Conservation (phyloP, 73 alveolate genomes). For the Halteria grandinella region DNA sequence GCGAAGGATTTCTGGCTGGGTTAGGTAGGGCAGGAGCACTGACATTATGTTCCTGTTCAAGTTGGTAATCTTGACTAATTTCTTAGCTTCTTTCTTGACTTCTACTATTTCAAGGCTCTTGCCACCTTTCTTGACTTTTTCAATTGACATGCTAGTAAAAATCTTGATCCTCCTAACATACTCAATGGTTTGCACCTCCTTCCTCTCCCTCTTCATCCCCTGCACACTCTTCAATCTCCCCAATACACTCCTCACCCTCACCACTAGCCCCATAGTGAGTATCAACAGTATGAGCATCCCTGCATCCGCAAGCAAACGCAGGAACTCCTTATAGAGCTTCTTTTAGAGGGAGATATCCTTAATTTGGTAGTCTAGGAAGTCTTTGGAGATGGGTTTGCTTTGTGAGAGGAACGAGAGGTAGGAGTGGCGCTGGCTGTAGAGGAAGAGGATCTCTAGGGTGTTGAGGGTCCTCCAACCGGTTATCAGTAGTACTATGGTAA, state of each 20-base stretch:
- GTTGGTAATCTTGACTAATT: neutral
- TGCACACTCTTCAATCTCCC: neutral
- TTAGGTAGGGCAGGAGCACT: constrained; percentile 12
- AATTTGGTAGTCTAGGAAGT: neutral
- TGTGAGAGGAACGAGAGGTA: too few relatives aligned
- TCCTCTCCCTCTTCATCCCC: neutral
- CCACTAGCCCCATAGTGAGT: neutral
- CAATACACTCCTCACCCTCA: neutral
- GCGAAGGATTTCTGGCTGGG: constrained; percentile 5
- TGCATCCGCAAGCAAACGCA: neutral
- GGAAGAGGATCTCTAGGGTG: neutral
- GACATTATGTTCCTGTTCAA: constrained; percentile 13
- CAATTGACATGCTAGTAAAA: too few relatives aligned
- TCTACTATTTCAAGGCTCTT: neutral
- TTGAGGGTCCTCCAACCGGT: constrained; percentile 29
- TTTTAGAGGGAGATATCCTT: neutral
- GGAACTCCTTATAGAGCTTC: neutral
- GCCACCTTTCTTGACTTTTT: neutral
- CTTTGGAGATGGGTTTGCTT: too few relatives aligned
- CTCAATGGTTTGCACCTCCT: constrained; percentile 21
- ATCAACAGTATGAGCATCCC: neutral
- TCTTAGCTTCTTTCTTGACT: neutral
- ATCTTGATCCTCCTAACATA: neutral
- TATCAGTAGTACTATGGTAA: neutral
- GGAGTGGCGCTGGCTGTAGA: too few relatives aligned